Percentiles rank a stretch among this genome's conserved stretches.
Conservation (phyloP, 106 monocot species). For the Triglochin maritima region DNA sequence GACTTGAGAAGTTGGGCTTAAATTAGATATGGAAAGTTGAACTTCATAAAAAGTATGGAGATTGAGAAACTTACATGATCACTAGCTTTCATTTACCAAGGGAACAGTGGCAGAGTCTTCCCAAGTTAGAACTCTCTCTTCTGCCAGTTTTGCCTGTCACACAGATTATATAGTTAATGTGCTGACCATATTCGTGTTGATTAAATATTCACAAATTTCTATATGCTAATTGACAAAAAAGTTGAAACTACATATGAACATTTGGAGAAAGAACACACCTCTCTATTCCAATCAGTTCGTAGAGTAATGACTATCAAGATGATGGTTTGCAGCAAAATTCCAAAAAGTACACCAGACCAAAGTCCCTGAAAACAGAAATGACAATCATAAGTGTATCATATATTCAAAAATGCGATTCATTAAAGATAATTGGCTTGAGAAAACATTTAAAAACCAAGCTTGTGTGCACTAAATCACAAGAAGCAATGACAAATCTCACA, state of each 20-base stretch:
- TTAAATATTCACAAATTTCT: background rate
- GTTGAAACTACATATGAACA: background rate
- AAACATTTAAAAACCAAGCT: too few relatives aligned
- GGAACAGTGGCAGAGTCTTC: background rate
- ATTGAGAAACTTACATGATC: too few relatives aligned
- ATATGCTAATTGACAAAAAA: background rate
- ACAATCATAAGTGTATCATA: background rate
- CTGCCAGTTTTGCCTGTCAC: constrained; percentile 17
- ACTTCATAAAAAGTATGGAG: too few relatives aligned
- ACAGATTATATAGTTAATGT: background rate
- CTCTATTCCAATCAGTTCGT: constrained; percentile 27
- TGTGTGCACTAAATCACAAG: too few relatives aligned
- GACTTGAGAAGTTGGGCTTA: too few relatives aligned
- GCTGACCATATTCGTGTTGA: too few relatives aligned
- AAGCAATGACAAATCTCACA: too few relatives aligned
- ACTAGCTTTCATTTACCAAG: too few relatives aligned
- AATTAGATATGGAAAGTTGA: too few relatives aligned
- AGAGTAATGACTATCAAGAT: constrained; percentile 20
- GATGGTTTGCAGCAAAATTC: constrained; percentile 20
- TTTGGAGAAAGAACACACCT: constrained; percentile 8
- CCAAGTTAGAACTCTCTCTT: constrained; percentile 16
- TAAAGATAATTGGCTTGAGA: too few relatives aligned
- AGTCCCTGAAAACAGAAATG: constrained; percentile 13
- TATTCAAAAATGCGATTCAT: background rate
- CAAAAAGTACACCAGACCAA: constrained; percentile 26